These are phyloP conservation scores for Beauveria sp. DNA, from an alignment of 2,329 filamentous ascomycete species.

Conservation along the genomic window DNA sequence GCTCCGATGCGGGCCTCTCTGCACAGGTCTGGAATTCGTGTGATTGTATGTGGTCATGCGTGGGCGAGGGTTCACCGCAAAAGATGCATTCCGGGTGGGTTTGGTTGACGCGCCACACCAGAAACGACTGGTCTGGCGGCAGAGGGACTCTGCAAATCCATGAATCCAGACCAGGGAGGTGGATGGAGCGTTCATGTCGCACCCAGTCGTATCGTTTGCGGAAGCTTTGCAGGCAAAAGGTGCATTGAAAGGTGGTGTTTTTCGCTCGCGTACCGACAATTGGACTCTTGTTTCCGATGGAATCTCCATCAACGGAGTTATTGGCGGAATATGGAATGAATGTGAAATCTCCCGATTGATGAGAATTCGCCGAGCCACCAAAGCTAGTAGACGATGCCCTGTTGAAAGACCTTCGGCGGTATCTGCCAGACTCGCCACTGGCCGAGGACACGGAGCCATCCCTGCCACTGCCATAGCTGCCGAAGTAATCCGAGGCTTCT, in stretches of 20 bases:
- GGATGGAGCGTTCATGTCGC: constrained; percentile 43
- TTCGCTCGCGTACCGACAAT: background rate
- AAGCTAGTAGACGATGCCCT: constrained; percentile 17
- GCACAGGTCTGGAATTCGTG: constrained; percentile 42
- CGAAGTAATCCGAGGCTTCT: constrained; percentile 14
- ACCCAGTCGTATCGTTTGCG: constrained; percentile 34
- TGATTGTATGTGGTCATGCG: constrained; percentile 28
- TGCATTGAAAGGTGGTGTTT: constrained; percentile 27
- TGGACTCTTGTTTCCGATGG: background rate
- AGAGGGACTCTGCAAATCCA: constrained; percentile 44
- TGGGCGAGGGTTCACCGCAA: constrained; percentile 27
- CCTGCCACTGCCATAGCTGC: constrained; percentile 13
- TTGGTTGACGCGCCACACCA: constrained; percentile 41
- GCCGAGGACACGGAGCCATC: constrained; percentile 25
- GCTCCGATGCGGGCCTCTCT: constrained; percentile 36
- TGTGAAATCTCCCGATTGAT: background rate
- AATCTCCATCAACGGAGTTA: constrained; percentile 10
- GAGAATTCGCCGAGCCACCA: constrained; percentile 12
- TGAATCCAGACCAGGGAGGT: constrained; percentile 32
- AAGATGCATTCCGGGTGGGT: constrained; percentile 34
- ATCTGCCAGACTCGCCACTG: constrained; percentile 23
- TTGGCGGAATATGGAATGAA: constrained; percentile 8
- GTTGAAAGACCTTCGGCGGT: constrained; percentile 11
- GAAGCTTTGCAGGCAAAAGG: constrained; percentile 30
- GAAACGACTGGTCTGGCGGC: constrained; percentile 28